Evolutionary conservation across 352 stramenopile species (phyloP).

Genomic region (Pythium aphanidermatum): DNA sequence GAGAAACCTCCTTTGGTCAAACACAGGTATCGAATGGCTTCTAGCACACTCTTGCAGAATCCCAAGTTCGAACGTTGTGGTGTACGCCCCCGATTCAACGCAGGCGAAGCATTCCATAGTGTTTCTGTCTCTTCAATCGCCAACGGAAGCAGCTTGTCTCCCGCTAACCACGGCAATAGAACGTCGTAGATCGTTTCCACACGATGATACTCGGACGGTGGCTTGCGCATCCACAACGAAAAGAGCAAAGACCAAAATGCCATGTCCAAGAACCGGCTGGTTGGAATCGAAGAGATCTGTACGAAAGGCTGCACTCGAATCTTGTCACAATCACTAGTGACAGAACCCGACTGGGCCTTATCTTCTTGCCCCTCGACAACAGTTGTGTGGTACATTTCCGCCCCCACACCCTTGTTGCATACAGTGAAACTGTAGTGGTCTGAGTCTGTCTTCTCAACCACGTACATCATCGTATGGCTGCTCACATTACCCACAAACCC

Average conservation of each 20-base stretch:
- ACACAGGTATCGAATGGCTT: conserved; percentile 69
- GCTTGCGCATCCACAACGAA: conserved; percentile 80
- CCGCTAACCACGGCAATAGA: conserved; percentile 80
- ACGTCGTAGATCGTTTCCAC: conserved; percentile 88
- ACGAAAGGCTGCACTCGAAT: conserved; percentile 77
- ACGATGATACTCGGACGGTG: conserved; percentile 81
- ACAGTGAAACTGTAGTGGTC: conserved; percentile 74
- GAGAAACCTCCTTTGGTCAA: conserved; percentile 50
- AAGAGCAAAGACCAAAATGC: conserved; percentile 83
- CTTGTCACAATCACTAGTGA: conserved; percentile 37
- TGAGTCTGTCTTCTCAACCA: conserved; percentile 66
- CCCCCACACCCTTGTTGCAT: conserved; percentile 84
- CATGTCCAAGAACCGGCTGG: conserved; percentile 69
- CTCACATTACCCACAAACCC: conserved; percentile 69
- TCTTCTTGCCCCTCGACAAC: no score
- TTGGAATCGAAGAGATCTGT: conserved; percentile 53
- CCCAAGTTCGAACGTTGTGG: conserved; percentile 66
- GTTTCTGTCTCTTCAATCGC: conserved; percentile 38
- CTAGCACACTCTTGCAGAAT: conserved; percentile 79
- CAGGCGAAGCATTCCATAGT: conserved; percentile 17
- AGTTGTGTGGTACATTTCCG: conserved; percentile 78
- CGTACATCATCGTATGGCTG: conserved; percentile 78
- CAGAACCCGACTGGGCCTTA: no score
- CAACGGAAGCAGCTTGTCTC: conserved; percentile 63
- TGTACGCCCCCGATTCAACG: conserved; percentile 29